Conservation (phyloP, 768 basidiomycete genomes). For the Rhodotorula sphaerocarpa region DNA sequence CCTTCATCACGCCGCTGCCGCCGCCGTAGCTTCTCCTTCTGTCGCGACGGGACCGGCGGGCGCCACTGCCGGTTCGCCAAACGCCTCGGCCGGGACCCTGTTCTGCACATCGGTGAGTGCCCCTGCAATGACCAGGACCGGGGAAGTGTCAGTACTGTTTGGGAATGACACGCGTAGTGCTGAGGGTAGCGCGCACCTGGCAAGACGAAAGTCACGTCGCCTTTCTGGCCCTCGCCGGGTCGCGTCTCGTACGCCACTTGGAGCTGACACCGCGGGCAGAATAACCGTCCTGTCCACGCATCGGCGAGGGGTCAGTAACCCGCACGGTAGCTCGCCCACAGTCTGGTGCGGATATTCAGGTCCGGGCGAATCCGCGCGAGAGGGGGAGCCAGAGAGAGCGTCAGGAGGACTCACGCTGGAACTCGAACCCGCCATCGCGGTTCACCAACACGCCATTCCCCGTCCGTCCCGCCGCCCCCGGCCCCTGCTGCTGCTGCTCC, state of each 20-base stretch:
- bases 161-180: no score
- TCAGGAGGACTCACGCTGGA: conserved; percentile 11
- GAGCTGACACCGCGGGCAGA: conserved; percentile 28
- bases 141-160: no score
- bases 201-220: conserved; percentile 22
- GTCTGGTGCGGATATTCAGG: no score
- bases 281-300: conserved; percentile 20
- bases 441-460: conserved; percentile 22
- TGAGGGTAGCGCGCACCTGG: conserved; percentile 20
- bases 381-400: no score
- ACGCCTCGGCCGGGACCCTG: neutral
- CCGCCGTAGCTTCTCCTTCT: no score
- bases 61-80: no score
- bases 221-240: conserved; percentile 21
- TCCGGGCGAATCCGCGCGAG: no score
- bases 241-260: conserved; percentile 27
- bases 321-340: no score
- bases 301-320: no score
- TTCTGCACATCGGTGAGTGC: neutral
- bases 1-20: no score
- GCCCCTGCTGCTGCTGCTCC: neutral
- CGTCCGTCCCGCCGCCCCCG: conserved; percentile 18
- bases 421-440: conserved; percentile 28
- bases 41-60: no score
- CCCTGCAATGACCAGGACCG: no score